A percentile compares a stretch with the other conserved stretches of the same genome.
Conservation (phyloP, 495 filamentous ascomycete species). For the Xylaria flabelliformis region DNA sequence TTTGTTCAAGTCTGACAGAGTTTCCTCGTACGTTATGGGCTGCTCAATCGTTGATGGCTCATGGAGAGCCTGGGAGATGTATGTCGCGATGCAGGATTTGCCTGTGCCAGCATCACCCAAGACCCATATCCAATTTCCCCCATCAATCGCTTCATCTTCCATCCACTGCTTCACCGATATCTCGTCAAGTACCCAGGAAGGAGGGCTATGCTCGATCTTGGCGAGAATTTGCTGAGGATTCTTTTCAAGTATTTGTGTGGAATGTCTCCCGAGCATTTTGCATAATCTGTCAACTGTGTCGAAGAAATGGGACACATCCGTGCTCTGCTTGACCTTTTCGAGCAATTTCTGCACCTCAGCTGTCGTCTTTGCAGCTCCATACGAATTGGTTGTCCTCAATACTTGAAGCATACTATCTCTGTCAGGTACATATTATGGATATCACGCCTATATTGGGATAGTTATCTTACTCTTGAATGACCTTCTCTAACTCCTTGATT, state of each 20-base stretch:
- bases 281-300: neutral
- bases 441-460: neutral
- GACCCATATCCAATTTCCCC: slow-evolving; percentile 1
- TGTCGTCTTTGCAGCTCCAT: neutral
- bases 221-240: slow-evolving; percentile 11
- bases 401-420: neutral
- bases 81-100: slow-evolving; percentile 6
- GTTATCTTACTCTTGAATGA: neutral
- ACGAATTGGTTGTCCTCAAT: neutral
- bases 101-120: slow-evolving; percentile 7
- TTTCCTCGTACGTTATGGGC: neutral
- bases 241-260: neutral
- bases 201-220: slow-evolving; percentile 6
- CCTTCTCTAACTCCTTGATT: neutral
- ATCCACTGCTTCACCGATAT: neutral
- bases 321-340: neutral
- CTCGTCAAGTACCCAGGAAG: slow-evolving; percentile 7
- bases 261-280: neutral
- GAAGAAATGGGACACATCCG: slow-evolving; percentile 3
- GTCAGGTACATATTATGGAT: neutral
- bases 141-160: neutral
- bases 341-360: neutral
- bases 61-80: neutral
- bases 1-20: neutral
- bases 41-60: neutral